Evolutionary conservation across 768 basidiomycete species (phyloP).

Genomic region (Pleurotus djamor): DNA sequence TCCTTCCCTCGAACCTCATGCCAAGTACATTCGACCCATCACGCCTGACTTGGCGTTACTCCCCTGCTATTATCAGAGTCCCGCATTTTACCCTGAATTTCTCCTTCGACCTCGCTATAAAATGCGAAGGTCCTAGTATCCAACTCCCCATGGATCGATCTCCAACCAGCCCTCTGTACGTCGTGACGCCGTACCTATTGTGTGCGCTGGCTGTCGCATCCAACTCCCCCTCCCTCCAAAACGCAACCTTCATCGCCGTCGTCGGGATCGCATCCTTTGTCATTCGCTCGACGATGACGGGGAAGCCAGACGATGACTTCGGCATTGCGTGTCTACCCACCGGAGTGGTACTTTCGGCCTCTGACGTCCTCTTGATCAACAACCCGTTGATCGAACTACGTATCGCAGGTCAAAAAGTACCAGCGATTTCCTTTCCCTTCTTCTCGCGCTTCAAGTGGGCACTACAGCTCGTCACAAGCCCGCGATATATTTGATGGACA

Average conservation of each 20-base stretch:
- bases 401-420: conserved; percentile 10
- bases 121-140: too few species aligned
- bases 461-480: conserved; percentile 9
- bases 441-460: conserved; percentile 15
- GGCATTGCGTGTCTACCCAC: conserved; percentile 11
- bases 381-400: conserved; percentile 14
- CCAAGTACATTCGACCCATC: too few species aligned
- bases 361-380: conserved; percentile 14
- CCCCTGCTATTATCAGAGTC: too few species aligned
- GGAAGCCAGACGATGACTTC: conserved; percentile 15
- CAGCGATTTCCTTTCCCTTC: conserved; percentile 9
- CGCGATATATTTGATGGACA: conserved; percentile 17
- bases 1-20: too few species aligned
- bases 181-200: background rate
- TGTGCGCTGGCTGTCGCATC: background rate
- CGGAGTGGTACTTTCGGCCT: conserved; percentile 14
- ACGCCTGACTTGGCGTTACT: too few species aligned
- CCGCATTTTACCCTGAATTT: too few species aligned
- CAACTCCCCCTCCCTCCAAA: conserved; percentile 12
- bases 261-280: background rate
- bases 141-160: background rate
- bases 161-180: background rate
- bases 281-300: conserved; percentile 5
- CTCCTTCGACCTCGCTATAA: too few species aligned
- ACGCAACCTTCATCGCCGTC: background rate